Base-by-base conservation (phyloP, 805 yeast species). In the Kodamaea kaohsiungensis region DNA sequence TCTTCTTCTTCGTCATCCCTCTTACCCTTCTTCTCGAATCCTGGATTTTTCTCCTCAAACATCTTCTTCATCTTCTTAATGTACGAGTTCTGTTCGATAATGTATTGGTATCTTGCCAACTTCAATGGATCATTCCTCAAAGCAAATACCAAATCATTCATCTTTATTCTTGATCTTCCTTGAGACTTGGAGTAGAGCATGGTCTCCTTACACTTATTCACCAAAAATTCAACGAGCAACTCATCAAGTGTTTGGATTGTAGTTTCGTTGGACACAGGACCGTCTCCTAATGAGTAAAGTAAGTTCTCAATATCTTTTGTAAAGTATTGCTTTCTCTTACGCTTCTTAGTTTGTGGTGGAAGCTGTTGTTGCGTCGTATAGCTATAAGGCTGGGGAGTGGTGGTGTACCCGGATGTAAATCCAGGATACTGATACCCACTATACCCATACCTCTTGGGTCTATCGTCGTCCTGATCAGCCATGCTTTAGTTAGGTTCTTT, bases 91-190 rank as follows among this genome's bases (percentile, higher is more conserved):
- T 68, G 77, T 49, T 74, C 75, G 30, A 71, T 62, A 52, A 75
- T 75, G 56, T 75, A 74, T 55, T 72, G 69, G 60, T 73, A 62
- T 51, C 80, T 61, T 46, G 78, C 72, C 51, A 76, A 62, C 58
- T 74, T 76, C 60, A 66, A 64, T 2, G 80, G 79, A 49, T 76
- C 80, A 54, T 75, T 68, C 12, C 75, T 62, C 40, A 76, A 61
- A 7, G 72, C 73, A 61, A 74, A 72, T 19, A 75, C 76, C 52
- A 76, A 65, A 59, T 76, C 80, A 53, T 75, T 77, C 54, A 75
- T 65, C 56, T 75, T 76, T 25, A 76, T 68, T 52, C 79, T 56
- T 25, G 68, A 58, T 39, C 79, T 61, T 25, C 76, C 75, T 48
- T 75, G 78, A 7, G 73, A 62, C 46, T 66, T 60, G 8, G 80